Percentiles rank a stretch among this genome's conserved stretches.
Conservation (phyloP, 768 basidiomycete genomes). For the Sporobolomyces roseus region DNA sequence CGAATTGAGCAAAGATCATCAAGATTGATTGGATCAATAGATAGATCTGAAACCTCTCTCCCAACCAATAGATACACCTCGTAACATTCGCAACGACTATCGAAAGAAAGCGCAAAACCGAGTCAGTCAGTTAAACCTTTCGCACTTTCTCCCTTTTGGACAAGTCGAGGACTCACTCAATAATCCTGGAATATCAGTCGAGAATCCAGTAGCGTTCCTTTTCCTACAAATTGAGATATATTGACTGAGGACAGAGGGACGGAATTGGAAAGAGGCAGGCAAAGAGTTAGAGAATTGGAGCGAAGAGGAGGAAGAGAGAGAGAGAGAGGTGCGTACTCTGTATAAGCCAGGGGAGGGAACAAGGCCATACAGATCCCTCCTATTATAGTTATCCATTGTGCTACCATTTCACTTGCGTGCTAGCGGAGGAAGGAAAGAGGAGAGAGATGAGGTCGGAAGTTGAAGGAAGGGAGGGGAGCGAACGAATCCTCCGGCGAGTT, state of each 20-base stretch:
- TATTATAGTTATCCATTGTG: not conserved
- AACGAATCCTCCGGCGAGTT: not conserved
- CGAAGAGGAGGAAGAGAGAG: not conserved
- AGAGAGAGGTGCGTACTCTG: conserved; percentile 15
- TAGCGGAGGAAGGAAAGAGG: not conserved
- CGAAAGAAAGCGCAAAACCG: too few relatives aligned
- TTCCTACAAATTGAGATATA: conserved; percentile 36
- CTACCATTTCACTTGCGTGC: conserved; percentile 8
- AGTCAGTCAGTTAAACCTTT: too few relatives aligned
- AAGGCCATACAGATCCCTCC: conserved; percentile 30
- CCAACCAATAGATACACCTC: conserved; percentile 33
- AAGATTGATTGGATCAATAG: conserved; percentile 41
- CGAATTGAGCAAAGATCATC: conserved; percentile 32
- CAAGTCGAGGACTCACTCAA: too few relatives aligned
- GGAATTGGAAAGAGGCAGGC: not conserved
- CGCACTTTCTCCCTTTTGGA: too few relatives aligned
- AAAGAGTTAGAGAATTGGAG: not conserved
- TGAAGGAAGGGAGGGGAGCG: too few relatives aligned
- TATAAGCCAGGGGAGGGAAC: conserved; percentile 39
- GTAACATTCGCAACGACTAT: conserved; percentile 43
- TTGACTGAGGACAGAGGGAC: not conserved
- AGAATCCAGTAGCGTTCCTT: conserved; percentile 38
- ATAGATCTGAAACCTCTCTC: conserved; percentile 38
- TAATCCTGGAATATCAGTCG: conserved; percentile 33
- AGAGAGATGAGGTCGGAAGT: not conserved